These are phyloP conservation scores for Yamadazyma dushanensis DNA, from an alignment of 1,139 yeast genomes.

Conservation along the genomic window DNA sequence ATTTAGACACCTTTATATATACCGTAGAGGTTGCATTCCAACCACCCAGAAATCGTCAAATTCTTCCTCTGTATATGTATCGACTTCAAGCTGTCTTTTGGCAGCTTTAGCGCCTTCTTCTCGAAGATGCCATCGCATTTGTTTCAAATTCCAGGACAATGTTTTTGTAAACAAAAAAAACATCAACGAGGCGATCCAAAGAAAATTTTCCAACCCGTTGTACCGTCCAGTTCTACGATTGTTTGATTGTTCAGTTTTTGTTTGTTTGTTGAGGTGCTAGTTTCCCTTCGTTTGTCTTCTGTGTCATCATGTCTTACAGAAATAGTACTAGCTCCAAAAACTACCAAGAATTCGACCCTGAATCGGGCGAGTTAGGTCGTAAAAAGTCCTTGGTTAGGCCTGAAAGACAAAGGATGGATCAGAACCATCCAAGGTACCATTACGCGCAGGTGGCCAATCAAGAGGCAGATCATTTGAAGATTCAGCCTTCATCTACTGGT, in stretches of 20 bases:
- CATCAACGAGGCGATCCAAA: conserved; percentile 2
- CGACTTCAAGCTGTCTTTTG: too few species aligned
- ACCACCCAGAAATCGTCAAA: too few species aligned
- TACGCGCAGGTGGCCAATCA: conserved; percentile 81
- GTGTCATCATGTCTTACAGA: conserved; percentile 15
- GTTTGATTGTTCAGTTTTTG: not conserved
- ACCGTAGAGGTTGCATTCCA: too few species aligned
- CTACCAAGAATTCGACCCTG: conserved; percentile 50
- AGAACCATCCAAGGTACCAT: conserved; percentile 72
- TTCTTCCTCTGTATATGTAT: too few species aligned
- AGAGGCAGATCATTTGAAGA: conserved; percentile 58
- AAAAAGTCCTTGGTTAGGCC: conserved; percentile 77
- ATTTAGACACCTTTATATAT: too few species aligned
- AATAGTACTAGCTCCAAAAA: conserved; percentile 18
- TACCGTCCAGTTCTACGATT: not conserved
- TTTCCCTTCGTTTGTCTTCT: not conserved
- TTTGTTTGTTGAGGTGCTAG: not conserved
- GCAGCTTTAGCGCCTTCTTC: too few species aligned
- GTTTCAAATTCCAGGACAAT: too few species aligned
- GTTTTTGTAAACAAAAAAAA: conserved; percentile 2
- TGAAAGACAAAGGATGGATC: conserved; percentile 69
- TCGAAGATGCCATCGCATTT: too few species aligned
- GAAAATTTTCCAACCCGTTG: not conserved
- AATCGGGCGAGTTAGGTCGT: conserved; percentile 49
- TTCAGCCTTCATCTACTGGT: conserved; percentile 76